Base-by-base conservation (phyloP, 768 basidiomycete genomes). In the Clavulina sp. region DNA sequence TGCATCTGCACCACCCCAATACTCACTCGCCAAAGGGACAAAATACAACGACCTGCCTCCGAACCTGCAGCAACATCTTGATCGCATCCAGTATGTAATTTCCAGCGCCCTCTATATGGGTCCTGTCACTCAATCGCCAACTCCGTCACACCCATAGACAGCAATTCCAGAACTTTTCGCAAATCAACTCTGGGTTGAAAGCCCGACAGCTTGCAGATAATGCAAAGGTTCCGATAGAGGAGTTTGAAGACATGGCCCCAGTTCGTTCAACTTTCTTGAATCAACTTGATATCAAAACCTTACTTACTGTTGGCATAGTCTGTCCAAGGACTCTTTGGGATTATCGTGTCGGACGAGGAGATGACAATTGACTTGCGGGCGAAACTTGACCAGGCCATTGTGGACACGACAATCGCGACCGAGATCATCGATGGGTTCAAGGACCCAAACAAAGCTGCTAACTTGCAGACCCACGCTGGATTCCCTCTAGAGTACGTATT, bases 381-480 rank as follows among this genome's bases (percentile, higher is more conserved):
- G 2, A 84, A 83, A 68, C 77, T 79, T 9, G 82, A 86, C 49
- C 78, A 81, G 63, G 74, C 81, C 0, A 78, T 85, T 26, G 77
- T 84, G 64, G 86, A 88, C 58, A 83, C 79, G 23, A 84, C 87
- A 50, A 69, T 78, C 26, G 77, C 82, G 2, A 84, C 76, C 5
- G 76, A 77, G 28, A 80, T 87, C 51, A 69, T 89, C 46, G 84
- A 86, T 57, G 84, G 78, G 4, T 84, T 81, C 66, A 74, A 72
- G 55, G 81, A 80, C 59, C 80, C 81, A 2, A 82, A 85, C 52
- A 76, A 77, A 58, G 73, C 77, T 21, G 71, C 70, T 23, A 77
- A 82, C 63, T 66, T 86, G 48, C 85, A 83, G 60, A 81, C 81
- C 48, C 76, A 85, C 54, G 81, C 85, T 2, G 71, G 69, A n/a